Conservation (phyloP, 1,284 basidiomycete genomes). For the Pascua sp. region DNA sequence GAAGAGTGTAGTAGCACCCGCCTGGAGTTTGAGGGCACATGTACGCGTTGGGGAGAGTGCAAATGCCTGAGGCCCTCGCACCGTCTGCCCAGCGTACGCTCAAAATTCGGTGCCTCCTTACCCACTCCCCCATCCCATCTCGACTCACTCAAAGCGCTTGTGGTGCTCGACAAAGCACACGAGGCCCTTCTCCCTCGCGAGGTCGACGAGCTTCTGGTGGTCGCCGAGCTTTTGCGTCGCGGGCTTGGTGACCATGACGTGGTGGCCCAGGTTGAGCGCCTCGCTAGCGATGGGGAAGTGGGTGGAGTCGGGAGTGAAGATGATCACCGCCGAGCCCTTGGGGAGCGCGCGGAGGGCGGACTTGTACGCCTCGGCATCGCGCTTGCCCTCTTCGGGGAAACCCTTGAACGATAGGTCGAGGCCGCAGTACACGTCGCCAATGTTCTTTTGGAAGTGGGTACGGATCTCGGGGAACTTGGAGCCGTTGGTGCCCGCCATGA, state of each 20-base stretch:
- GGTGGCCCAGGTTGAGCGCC: slow-evolving; percentile 75
- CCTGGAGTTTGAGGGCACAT: too few relatives aligned
- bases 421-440: slow-evolving; percentile 71
- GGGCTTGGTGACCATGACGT: slow-evolving; percentile 89
- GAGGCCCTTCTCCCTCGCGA: slow-evolving; percentile 71
- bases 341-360: slow-evolving; percentile 73
- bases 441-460: slow-evolving; percentile 75
- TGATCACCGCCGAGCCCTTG: slow-evolving; percentile 80
- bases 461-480: slow-evolving; percentile 72
- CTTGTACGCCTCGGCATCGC: slow-evolving; percentile 82
- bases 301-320: slow-evolving; percentile 56
- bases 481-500: slow-evolving; percentile 50
- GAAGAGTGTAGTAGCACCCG: too few relatives aligned
- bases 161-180: slow-evolving; percentile 86
- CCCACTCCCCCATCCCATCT: too few relatives aligned
- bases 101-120: too few relatives aligned
- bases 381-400: slow-evolving; percentile 67
- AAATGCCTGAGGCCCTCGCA: too few relatives aligned
- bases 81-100: too few relatives aligned
- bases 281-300: slow-evolving; percentile 81
- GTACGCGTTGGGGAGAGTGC: too few relatives aligned
- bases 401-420: slow-evolving; percentile 74
- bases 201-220: slow-evolving; percentile 70
- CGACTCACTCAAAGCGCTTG: slow-evolving; percentile 61
- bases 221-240: slow-evolving; percentile 80